Base-by-base conservation (phyloP, 2,329 filamentous ascomycete genomes). In the Colletotrichum lini region DNA sequence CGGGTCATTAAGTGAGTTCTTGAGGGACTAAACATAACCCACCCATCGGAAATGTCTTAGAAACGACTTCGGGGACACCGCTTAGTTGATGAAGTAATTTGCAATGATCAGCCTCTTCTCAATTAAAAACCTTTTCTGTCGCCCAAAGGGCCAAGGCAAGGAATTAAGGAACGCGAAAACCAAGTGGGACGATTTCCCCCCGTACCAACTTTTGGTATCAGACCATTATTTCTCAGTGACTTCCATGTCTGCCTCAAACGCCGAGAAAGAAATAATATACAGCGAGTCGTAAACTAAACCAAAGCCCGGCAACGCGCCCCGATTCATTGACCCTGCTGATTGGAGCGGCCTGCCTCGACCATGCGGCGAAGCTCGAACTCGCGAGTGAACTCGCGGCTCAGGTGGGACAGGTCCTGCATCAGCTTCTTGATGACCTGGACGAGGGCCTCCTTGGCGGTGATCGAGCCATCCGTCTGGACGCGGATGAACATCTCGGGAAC, bases 281-380 rank as follows among this genome's bases (percentile, higher is more conserved):
- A 26, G 54, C 45, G 52, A 57, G 59, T 67, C 40, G 38, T 49
- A 35, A 47, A 30, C 45, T 44, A 35, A 47, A 26, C 23, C 16
- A 30, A 21, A 49, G 42, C 49, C 35, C 42, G 42, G 53, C 7
- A 26, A 10, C 5, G 35, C 23, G 12, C 2, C 18, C 47, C 40
- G 8, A 23, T 15, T 66, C 42, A 72, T 49, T 72, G 54, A 35
- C 60, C 86, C 77, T 89, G 85, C 73, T 91, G 89, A 26, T 67
- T 67, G 21, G 68, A 68, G n/a, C 71, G 65, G 62, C 89, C 89
- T 26, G 89, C 90, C 54, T 89, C 89, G 71, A 92, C 94, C 88
- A 97, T 96, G 83, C 95, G 95, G 77, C 94, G 91, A 76, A 97
- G 84, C 82, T 97, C 94, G 83, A 91, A 96, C 82, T 98, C 96